Conservation (phyloP, 176 grass and related monocot genomes). For the Oryza nivara region DNA sequence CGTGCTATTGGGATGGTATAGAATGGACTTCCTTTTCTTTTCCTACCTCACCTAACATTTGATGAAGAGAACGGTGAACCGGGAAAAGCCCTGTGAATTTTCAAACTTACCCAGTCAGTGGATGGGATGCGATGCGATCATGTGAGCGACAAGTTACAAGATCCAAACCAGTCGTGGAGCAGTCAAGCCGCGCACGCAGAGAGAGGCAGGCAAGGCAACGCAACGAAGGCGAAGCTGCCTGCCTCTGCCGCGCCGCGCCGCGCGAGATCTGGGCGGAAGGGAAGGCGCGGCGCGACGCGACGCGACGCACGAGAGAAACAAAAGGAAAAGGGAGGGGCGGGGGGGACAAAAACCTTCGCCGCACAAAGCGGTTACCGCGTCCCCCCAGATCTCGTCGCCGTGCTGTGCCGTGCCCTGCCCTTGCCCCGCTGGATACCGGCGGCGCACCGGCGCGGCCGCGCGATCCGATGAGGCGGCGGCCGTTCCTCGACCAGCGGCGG, state of each 20-base stretch:
- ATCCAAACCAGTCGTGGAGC: conserved; percentile 43
- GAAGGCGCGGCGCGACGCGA: not conserved
- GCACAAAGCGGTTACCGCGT: not conserved
- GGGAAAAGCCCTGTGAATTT: not conserved
- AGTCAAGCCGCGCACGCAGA: conserved; percentile 50
- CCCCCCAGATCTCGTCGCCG: conserved; percentile 34
- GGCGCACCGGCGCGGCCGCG: conserved; percentile 19
- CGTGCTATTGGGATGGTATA: too few relatives aligned
- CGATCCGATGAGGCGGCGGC: conserved; percentile 68
- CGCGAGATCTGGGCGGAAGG: conserved; percentile 47
- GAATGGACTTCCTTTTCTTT: too few relatives aligned
- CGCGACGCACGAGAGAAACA: not conserved
- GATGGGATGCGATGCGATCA: not conserved
- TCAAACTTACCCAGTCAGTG: not conserved
- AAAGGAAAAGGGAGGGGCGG: not conserved
- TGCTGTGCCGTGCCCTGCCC: not conserved
- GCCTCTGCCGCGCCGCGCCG: conserved; percentile 4
- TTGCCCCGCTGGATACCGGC: not conserved
- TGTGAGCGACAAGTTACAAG: not conserved
- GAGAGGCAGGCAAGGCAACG: not conserved
- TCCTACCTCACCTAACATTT: not conserved
- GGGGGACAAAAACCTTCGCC: not conserved
- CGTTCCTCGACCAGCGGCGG: conserved; percentile 71
- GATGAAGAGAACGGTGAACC: not conserved
- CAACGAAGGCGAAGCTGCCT: conserved; percentile 22